Base-by-base conservation (phyloP, 1,284 basidiomycete species). In the Quambalaria eucalypti region DNA sequence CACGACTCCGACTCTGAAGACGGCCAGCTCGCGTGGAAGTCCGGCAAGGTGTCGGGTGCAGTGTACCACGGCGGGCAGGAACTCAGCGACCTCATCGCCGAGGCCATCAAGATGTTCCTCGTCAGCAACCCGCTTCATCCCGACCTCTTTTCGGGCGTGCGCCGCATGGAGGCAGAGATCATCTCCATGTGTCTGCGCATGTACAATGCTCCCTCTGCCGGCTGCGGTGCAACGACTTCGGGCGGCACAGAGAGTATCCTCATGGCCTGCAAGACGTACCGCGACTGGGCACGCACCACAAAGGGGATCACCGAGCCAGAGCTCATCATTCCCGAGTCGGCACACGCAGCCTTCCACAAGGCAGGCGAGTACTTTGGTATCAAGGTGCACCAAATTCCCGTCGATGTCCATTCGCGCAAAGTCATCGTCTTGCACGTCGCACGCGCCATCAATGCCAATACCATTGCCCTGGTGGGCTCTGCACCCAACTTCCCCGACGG, bases 161-260 rank as follows among this genome's bases (percentile, higher is more conserved):
- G 93, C 50, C 92, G 95, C 78, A 98, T 98, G 93, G 93, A 98
- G 74, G 87, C 91, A 7, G 92, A 97, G 74, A 83, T 97, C 46
- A 90, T 98, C 42, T 80, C 87, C n/a, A 96, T 96, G 87, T 88
- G 87, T 62, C 80, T 97, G 10, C 48, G 61, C 79, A 81, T 80
- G 64, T 95, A 87, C 79, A 86, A 90, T 73, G 85, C 87, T 61
- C 86, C 88, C 1, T 12, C 57, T 1, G 88, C 87, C 8, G 90
- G 88, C 1, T 68, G 59, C 1, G 93, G 93, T 12, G 86, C 86
- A 1, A 96, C 91, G 68, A 97, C 93, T 0, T 88, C 87, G 0
- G 93, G 93, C 21, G 93, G 95, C 2, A 98, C 93, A 0, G 93
- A 98, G 76, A 90, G 87, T 14, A 97, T 98, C 68, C 79, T 93